Evolutionary conservation across 2,329 filamentous ascomycete species (phyloP).

Genomic region (Aplosporella prunicola): DNA sequence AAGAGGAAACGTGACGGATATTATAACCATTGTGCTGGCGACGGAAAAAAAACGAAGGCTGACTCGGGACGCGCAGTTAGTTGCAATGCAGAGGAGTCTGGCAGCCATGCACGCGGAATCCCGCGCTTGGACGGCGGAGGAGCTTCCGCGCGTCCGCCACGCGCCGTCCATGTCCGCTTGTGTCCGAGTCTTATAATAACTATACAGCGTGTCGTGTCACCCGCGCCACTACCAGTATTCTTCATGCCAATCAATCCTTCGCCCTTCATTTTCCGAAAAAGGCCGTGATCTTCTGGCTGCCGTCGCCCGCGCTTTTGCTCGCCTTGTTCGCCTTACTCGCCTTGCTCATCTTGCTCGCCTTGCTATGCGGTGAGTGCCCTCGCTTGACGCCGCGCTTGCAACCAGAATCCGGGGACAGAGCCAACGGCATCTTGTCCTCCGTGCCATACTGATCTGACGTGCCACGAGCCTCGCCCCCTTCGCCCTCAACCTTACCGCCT

Average conservation of each 20-base stretch:
- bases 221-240: too few relatives aligned
- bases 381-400: constrained; percentile 38
- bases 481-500: constrained; percentile 14
- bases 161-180: too few relatives aligned
- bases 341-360: constrained; percentile 22
- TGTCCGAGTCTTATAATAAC: too few relatives aligned
- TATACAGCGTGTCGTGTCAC: too few relatives aligned
- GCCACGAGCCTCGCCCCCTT: constrained; percentile 30
- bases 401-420: constrained; percentile 24
- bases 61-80: too few relatives aligned
- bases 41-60: too few relatives aligned
- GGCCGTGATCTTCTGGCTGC: constrained; percentile 49
- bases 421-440: constrained; percentile 45
- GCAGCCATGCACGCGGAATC: too few relatives aligned
- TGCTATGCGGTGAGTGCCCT: constrained; percentile 28
- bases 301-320: constrained; percentile 29
- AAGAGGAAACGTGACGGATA: constrained; percentile 4
- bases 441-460: constrained; percentile 37
- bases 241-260: too few relatives aligned
- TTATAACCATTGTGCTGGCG: too few relatives aligned
- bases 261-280: constrained; percentile 46
- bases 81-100: too few relatives aligned
- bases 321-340: constrained; percentile 17
- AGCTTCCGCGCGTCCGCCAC: too few relatives aligned
- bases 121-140: too few relatives aligned